phyloP scores from a whole-genome alignment of 805 yeast genomes.

The Yarrowia phangngaensis region DNA sequence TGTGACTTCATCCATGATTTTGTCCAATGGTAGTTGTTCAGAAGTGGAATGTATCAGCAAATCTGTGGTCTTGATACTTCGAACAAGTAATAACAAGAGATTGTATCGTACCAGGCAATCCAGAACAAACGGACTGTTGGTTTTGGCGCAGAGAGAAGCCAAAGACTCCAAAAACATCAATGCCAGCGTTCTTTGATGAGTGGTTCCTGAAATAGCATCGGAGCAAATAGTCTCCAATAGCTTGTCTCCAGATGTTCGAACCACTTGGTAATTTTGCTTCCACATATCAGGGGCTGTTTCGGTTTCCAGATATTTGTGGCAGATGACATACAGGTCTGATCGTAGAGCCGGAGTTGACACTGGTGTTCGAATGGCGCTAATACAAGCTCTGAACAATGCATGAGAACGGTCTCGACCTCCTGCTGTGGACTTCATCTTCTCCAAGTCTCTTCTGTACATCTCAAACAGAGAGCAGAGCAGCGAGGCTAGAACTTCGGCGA shows the following conservation, averaged over 20 bases:
- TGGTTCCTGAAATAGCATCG: conserved; percentile 79
- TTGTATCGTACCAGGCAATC: conserved; percentile 62
- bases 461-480: conserved; percentile 68
- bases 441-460: conserved; percentile 49
- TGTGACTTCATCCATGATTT: conserved; percentile 65
- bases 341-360: conserved; percentile 63
- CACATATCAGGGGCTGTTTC: conserved; percentile 32
- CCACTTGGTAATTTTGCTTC: conserved; percentile 49
- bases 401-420: conserved; percentile 54
- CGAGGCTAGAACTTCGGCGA: conserved; percentile 73
- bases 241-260: conserved; percentile 57
- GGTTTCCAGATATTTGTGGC: conserved; percentile 53
- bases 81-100: conserved; percentile 58
- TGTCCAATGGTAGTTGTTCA: conserved; percentile 39
- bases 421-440: conserved; percentile 31
- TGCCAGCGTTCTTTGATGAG: conserved; percentile 69
- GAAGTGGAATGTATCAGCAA: conserved; percentile 37
- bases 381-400: conserved; percentile 67
- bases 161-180: conserved; percentile 68
- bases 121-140: conserved; percentile 53
- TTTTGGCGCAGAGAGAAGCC: conserved; percentile 52
- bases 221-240: conserved; percentile 63
- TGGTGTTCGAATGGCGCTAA: conserved; percentile 69
- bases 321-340: conserved; percentile 72
- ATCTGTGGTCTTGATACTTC: conserved; percentile 67